Conservation (phyloP, 1,139 yeast species). For the Diutina neorugosa region DNA sequence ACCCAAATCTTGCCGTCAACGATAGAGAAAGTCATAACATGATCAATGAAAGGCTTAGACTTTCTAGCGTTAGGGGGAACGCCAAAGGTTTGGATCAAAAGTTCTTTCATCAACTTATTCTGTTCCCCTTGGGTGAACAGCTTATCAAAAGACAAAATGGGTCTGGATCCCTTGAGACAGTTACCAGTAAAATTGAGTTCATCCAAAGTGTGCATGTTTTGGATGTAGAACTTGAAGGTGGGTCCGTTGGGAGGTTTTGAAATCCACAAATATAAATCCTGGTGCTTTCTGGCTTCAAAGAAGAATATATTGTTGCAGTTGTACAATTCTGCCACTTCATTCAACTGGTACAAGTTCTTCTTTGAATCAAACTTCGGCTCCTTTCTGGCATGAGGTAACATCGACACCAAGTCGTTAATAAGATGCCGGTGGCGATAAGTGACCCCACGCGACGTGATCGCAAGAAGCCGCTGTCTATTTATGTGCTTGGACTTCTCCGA, state of each 20-base stretch:
- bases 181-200: constrained; percentile 95
- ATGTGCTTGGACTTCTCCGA: constrained; percentile 43
- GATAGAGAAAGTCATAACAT: constrained; percentile 83
- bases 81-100: constrained; percentile 80
- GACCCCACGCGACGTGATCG: constrained; percentile 90
- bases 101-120: constrained; percentile 65
- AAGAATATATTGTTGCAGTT: constrained; percentile 92
- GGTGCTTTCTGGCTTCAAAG: constrained; percentile 94
- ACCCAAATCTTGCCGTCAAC: constrained; percentile 95
- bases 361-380: constrained; percentile 94
- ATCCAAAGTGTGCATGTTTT: constrained; percentile 91
- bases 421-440: constrained; percentile 92
- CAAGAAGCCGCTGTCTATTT: constrained; percentile 71
- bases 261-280: constrained; percentile 88
- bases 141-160: constrained; percentile 81
- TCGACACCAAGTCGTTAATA: constrained; percentile 63
- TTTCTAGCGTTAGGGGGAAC: constrained; percentile 96
- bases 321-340: constrained; percentile 93
- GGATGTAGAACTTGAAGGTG: constrained; percentile 84
- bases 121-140: constrained; percentile 53
- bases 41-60: constrained; percentile 90
- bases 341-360: constrained; percentile 76
- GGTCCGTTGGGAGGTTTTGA: constrained; percentile 98
- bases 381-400: constrained; percentile 91
- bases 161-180: constrained; percentile 91